A percentile compares a stretch with the other conserved stretches of the same genome.
These are phyloP conservation scores for Orobanche coerulescens DNA, from an alignment of 257 asterid genomes.

Conservation along the genomic window DNA sequence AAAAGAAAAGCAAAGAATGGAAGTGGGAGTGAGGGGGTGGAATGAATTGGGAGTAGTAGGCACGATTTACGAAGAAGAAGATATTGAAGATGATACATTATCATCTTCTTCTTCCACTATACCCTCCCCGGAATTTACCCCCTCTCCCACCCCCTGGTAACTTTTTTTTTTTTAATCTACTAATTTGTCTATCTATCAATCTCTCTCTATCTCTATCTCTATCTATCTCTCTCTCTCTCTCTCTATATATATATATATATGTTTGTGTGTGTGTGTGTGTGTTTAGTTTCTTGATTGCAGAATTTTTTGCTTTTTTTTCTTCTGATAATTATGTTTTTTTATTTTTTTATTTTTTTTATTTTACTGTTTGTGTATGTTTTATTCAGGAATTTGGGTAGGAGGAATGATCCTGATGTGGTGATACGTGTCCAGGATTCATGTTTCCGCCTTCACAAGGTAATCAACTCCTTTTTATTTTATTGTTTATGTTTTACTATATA, in stretches of 20 bases:
- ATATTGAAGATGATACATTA: slow-evolving; percentile 41
- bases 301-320: no score
- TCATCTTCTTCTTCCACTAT: slow-evolving; percentile 23
- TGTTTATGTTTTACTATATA: no score
- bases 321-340: no score
- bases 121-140: slow-evolving; percentile 31
- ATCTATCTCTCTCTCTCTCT: no score
- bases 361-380: neutral
- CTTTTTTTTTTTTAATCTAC: neutral
- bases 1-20: slow-evolving; percentile 14
- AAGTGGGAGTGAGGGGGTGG: slow-evolving; percentile 31
- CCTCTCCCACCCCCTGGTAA: slow-evolving; percentile 31
- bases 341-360: neutral
- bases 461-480: neutral
- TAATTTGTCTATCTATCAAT: no score
- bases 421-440: slow-evolving; percentile 42
- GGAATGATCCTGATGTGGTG: slow-evolving; percentile 54
- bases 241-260: no score
- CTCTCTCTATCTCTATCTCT: no score
- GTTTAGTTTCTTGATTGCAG: no score
- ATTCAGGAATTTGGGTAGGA: slow-evolving; percentile 34
- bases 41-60: slow-evolving; percentile 55
- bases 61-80: slow-evolving; percentile 74
- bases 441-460: slow-evolving; percentile 66
- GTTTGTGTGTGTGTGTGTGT: no score